A percentile compares a stretch with the other conserved stretches of the same genome.
phyloP scores from a whole-genome alignment of 306 rosid species.

The Fragaria ananassa region DNA sequence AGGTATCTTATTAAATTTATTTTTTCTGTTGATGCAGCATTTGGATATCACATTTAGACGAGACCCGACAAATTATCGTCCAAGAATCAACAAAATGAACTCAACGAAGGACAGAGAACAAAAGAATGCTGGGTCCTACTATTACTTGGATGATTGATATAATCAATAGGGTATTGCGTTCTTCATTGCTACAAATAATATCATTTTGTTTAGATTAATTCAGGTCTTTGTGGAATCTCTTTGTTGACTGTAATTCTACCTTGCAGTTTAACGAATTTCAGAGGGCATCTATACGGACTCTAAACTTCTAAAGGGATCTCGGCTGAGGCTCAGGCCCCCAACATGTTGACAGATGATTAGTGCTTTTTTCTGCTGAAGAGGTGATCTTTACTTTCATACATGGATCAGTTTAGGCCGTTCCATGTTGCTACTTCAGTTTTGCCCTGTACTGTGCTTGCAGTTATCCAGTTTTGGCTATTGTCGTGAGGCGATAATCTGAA shows the following conservation, averaged over 20 bases:
- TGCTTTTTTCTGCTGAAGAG: constrained; percentile 17
- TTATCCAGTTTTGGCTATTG: constrained; percentile 46
- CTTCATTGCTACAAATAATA: constrained; percentile 8
- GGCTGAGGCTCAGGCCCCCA: neutral
- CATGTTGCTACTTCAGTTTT: constrained; percentile 34
- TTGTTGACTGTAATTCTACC: constrained; percentile 3
- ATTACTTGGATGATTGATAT: constrained; percentile 83
- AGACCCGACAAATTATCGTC: constrained; percentile 91
- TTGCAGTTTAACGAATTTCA: constrained; percentile 30
- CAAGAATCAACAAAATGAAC: constrained; percentile 84
- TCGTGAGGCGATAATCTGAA: constrained; percentile 33
- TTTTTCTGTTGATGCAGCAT: constrained; percentile 54
- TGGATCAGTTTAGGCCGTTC: constrained; percentile 26
- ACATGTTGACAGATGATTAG: constrained; percentile 5
- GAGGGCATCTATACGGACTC: neutral
- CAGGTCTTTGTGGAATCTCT: neutral
- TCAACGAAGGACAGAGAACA: constrained; percentile 95
- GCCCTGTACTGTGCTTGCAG: constrained; percentile 31
- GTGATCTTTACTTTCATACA: constrained; percentile 22
- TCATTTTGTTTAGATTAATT: neutral
- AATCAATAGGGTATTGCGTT: constrained; percentile 17
- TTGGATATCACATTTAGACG: constrained; percentile 92
- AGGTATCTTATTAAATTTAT: neutral
- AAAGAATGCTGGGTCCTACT: constrained; percentile 84
- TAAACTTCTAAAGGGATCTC: neutral